phyloP scores from a whole-genome alignment of 495 filamentous ascomycete genomes.

The Pseudomonodictys pantanalensis region DNA sequence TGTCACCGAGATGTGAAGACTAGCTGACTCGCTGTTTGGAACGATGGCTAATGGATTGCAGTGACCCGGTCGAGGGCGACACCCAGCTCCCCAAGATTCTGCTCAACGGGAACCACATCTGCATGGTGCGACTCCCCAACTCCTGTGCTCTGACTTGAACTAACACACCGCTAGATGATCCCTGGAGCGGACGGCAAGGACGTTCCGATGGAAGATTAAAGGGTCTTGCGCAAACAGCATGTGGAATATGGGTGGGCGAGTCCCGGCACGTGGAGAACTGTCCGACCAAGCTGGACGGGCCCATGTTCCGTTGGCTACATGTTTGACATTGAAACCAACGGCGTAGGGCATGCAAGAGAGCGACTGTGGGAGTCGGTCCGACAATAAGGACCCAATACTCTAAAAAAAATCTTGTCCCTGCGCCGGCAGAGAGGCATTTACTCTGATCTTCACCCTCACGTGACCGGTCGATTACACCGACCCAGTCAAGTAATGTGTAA shows the following conservation, averaged over 20 bases:
- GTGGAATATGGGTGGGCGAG: not conserved
- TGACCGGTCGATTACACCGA: not conserved
- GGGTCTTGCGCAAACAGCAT: not conserved
- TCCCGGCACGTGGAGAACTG: too few species aligned
- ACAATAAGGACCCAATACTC: too few species aligned
- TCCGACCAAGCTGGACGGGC: too few species aligned
- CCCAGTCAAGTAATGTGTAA: too few species aligned
- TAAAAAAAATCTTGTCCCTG: too few species aligned
- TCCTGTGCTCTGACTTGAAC: not conserved
- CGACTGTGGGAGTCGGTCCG: too few species aligned
- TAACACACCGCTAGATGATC: slow-evolving; percentile 62
- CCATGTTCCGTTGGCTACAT: too few species aligned
- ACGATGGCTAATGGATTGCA: slow-evolving; percentile 39
- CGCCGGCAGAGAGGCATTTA: too few species aligned
- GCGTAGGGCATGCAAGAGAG: too few species aligned
- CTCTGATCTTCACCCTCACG: too few species aligned
- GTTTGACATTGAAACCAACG: too few species aligned
- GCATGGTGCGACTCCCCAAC: slow-evolving; percentile 68
- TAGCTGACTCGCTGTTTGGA: not conserved
- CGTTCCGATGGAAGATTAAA: not conserved
- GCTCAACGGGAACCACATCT: slow-evolving; percentile 97
- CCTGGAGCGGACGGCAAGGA: slow-evolving; percentile 71
- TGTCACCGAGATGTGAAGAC: slow-evolving; percentile 82
- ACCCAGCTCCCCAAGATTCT: slow-evolving; percentile 89
- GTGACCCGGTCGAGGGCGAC: slow-evolving; percentile 83